Percentiles rank a stretch among this genome's conserved stretches.
Conservation (phyloP, 176 grass and related monocot genomes). For the Oryza meyeriana region DNA sequence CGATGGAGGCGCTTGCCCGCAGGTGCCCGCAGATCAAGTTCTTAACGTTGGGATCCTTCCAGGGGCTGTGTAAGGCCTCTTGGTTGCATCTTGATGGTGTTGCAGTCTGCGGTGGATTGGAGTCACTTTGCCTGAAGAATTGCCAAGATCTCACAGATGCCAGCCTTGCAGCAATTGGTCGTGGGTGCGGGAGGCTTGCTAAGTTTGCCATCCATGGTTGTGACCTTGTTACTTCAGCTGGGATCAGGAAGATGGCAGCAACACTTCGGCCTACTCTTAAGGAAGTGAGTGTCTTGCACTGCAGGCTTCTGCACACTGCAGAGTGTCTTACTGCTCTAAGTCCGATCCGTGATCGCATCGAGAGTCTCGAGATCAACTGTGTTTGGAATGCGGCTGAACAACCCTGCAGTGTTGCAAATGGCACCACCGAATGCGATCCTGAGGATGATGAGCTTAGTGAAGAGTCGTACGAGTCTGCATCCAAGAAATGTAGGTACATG, state of each 20-base stretch:
- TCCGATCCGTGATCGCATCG: constrained; percentile 57
- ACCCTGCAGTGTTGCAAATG: constrained; percentile 8
- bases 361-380: constrained; percentile 91
- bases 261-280: constrained; percentile 58
- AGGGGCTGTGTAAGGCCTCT: constrained; percentile 66
- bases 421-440: constrained; percentile 2
- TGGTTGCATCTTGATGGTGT: constrained; percentile 83
- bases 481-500: constrained; percentile 68
- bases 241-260: constrained; percentile 44
- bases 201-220: constrained; percentile 70
- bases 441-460: constrained; percentile 43
- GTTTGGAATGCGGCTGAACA: constrained; percentile 48
- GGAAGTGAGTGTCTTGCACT: constrained; percentile 68
- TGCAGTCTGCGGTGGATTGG: constrained; percentile 73
- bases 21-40: constrained; percentile 56
- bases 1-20: constrained; percentile 62
- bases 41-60: constrained; percentile 75
- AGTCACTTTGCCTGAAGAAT: constrained; percentile 67
- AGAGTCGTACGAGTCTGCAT: constrained; percentile 38
- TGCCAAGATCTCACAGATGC: constrained; percentile 75
- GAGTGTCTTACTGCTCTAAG: constrained; percentile 53
- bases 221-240: constrained; percentile 51
- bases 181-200: constrained; percentile 67
- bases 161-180: constrained; percentile 59
- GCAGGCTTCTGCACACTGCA: constrained; percentile 57